Evolutionary conservation across 108 stramenopile genomes (phyloP).

Genomic region (Bacterosira constricta): DNA sequence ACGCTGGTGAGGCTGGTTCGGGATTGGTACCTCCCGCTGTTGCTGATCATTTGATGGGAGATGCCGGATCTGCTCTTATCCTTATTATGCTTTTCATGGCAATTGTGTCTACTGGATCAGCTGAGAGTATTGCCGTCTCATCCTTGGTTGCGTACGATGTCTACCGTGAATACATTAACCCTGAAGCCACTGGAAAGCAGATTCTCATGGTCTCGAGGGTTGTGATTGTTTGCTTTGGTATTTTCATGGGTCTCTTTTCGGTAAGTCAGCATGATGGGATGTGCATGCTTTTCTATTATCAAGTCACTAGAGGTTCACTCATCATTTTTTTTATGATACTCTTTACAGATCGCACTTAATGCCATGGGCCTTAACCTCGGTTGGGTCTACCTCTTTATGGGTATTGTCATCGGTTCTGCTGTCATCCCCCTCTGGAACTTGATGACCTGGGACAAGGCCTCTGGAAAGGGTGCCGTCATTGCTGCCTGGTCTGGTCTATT

Average conservation of each 20-base stretch:
- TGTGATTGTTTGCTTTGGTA: conserved; percentile 81
- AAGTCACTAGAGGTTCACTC: too few species aligned
- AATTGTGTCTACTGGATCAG: conserved; percentile 90
- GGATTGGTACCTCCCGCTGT: conserved; percentile 94
- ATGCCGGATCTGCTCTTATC: conserved; percentile 76
- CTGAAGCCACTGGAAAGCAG: conserved; percentile 85
- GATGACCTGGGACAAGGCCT: conserved; percentile 86
- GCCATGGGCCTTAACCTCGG: conserved; percentile 77
- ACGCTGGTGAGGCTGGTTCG: conserved; percentile 71
- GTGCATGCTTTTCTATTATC: too few species aligned
- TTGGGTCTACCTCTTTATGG: conserved; percentile 96
- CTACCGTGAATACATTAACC: conserved; percentile 91
- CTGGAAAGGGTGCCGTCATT: conserved; percentile 84
- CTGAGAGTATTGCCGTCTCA: conserved; percentile 92
- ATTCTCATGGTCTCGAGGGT: conserved; percentile 82
- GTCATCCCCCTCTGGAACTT: conserved; percentile 89
- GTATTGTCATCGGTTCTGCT: conserved; percentile 90
- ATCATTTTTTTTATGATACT: neutral
- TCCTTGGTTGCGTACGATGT: conserved; percentile 92
- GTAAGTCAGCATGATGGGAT: too few species aligned
- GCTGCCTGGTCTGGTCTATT: conserved; percentile 83
- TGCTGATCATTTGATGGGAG: conserved; percentile 79
- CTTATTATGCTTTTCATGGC: conserved; percentile 97
- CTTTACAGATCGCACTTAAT: conserved; percentile 40
- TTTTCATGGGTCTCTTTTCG: conserved; percentile 79